phyloP scores from a whole-genome alignment of 2,329 filamentous ascomycete genomes.

The Dothideomycetes sp. region DNA sequence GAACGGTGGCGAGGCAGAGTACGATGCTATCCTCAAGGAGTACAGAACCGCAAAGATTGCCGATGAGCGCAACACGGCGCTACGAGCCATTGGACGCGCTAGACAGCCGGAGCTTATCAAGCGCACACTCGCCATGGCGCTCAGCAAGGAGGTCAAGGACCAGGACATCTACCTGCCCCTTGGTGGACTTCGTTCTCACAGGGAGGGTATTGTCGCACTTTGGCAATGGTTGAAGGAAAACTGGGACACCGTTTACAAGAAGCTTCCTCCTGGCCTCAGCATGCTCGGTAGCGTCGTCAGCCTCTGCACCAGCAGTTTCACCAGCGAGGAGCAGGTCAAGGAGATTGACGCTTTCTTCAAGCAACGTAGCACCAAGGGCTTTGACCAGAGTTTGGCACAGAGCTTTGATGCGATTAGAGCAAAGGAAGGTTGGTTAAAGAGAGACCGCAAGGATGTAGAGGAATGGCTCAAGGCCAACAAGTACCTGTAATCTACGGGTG shows the following conservation, averaged over 20 bases:
- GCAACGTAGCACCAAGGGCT: constrained; percentile 74
- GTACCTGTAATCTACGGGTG: constrained; percentile 37
- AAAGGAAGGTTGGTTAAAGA: constrained; percentile 71
- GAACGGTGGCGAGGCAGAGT: constrained; percentile 80
- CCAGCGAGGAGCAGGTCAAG: constrained; percentile 63
- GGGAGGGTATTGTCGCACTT: constrained; percentile 68
- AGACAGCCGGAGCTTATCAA: constrained; percentile 71
- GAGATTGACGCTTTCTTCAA: constrained; percentile 74
- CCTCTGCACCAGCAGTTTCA: constrained; percentile 75
- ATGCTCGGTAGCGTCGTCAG: constrained; percentile 80
- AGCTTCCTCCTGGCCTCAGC: constrained; percentile 74
- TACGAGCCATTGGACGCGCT: constrained; percentile 72
- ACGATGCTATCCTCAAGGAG: constrained; percentile 65
- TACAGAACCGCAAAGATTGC: constrained; percentile 66
- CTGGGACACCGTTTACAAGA: constrained; percentile 75
- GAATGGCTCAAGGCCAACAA: constrained; percentile 59
- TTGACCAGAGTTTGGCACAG: constrained; percentile 82
- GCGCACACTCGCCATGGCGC: constrained; percentile 64
- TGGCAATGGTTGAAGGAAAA: constrained; percentile 78
- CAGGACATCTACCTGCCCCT: constrained; percentile 92
- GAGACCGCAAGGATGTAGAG: constrained; percentile 70
- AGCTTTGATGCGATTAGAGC: constrained; percentile 75
- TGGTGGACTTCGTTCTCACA: constrained; percentile 65
- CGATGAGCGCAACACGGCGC: constrained; percentile 85
- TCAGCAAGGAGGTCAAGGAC: constrained; percentile 77